Conservation (phyloP, 129 eudicot genomes). For the Chrysanthemum makinoi region DNA sequence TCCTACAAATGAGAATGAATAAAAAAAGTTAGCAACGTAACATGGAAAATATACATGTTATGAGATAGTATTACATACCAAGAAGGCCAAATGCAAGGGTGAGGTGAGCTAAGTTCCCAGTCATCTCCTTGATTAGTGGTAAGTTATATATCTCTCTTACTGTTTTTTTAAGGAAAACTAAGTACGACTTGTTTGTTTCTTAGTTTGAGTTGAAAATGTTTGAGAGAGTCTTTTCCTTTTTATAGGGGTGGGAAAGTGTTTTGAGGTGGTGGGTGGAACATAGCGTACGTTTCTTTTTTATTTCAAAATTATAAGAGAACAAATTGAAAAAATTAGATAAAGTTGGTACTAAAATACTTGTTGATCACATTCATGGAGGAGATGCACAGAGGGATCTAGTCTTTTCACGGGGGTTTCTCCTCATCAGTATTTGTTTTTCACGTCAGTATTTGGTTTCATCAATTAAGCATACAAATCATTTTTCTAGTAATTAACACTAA, state of each 20-base stretch:
- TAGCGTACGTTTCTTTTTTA: background rate
- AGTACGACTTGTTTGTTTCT: constrained; percentile 16
- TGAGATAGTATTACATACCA: constrained; percentile 23
- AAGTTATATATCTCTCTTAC: background rate
- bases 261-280: background rate
- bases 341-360: too few relatives aligned
- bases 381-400: too few relatives aligned
- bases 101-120: constrained; percentile 40
- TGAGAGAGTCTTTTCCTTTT: constrained; percentile 17
- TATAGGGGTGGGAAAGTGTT: constrained; percentile 35
- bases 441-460: too few relatives aligned
- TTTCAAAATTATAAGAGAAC: background rate
- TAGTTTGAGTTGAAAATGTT: constrained; percentile 9
- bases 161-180: background rate
- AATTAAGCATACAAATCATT: too few relatives aligned
- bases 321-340: too few relatives aligned
- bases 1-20: constrained; percentile 36
- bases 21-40: background rate
- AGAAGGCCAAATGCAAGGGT: constrained; percentile 77
- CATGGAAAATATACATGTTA: too few relatives aligned
- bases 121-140: constrained; percentile 25
- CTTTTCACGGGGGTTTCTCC: too few relatives aligned
- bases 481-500: background rate
- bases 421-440: too few relatives aligned
- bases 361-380: too few relatives aligned